These are phyloP conservation scores for Didymella keratinophila DNA, from an alignment of 2,329 filamentous ascomycete species.

Conservation along the genomic window DNA sequence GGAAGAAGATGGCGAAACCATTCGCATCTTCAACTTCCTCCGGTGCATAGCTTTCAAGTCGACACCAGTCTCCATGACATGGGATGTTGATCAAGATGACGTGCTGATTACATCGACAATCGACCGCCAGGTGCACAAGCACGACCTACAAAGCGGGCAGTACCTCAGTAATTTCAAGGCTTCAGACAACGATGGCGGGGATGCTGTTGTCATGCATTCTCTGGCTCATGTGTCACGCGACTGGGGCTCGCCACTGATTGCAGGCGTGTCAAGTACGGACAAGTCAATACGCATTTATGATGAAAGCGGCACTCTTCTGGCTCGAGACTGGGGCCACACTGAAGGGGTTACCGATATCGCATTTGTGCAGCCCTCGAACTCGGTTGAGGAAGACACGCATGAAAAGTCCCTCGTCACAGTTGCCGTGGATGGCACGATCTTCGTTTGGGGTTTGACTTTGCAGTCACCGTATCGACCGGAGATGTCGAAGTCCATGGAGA, in stretches of 20 bases:
- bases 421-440: constrained; percentile 60
- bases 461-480: constrained; percentile 41
- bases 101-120: constrained; percentile 67
- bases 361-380: constrained; percentile 59
- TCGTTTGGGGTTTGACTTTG: constrained; percentile 54
- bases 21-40: constrained; percentile 77
- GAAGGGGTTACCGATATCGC: constrained; percentile 89
- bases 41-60: constrained; percentile 83
- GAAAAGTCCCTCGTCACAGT: constrained; percentile 59
- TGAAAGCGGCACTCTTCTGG: constrained; percentile 77
- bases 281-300: constrained; percentile 95
- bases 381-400: constrained; percentile 54
- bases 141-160: constrained; percentile 71
- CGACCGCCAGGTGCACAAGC: constrained; percentile 67
- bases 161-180: constrained; percentile 80
- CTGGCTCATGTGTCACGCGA: constrained; percentile 69
- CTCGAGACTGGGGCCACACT: constrained; percentile 93
- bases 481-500: constrained; percentile 49
- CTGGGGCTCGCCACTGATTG: constrained; percentile 70
- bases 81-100: constrained; percentile 68
- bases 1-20: constrained; percentile 65
- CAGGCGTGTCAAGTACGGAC: constrained; percentile 92
- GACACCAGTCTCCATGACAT: constrained; percentile 83
- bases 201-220: constrained; percentile 84
- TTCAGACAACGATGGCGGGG: constrained; percentile 78